A percentile compares a stretch with the other conserved stretches of the same genome.
Evolutionary conservation across 352 stramenopile species (phyloP).

Genomic region (Phytopythium mirpurense): DNA sequence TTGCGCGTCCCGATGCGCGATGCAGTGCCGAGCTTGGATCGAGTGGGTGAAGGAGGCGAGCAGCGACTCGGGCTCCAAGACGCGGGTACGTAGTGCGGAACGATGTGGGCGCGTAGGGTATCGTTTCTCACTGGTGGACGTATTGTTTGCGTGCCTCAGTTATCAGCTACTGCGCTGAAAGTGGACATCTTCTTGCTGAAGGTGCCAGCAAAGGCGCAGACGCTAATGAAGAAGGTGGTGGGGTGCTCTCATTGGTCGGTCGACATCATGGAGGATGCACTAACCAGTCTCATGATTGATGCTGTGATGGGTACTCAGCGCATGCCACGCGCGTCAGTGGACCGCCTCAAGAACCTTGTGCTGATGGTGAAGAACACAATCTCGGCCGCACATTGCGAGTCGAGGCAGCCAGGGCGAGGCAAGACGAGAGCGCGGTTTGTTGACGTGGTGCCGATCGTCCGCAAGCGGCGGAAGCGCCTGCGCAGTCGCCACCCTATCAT

Average conservation of each 20-base stretch:
- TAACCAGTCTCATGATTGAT: neutral
- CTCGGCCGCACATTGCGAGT: conserved; percentile 11
- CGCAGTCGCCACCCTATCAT: conserved; percentile 70
- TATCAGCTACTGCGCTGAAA: conserved; percentile 51
- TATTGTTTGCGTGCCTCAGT: conserved; percentile 16
- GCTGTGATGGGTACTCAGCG: conserved; percentile 9
- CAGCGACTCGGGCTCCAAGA: conserved; percentile 33
- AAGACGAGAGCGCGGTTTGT: conserved; percentile 33
- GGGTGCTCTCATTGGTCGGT: neutral
- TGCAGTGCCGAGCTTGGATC: conserved; percentile 29
- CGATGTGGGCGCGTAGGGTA: neutral
- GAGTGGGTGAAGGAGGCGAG: conserved; percentile 32
- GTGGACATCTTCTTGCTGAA: conserved; percentile 64
- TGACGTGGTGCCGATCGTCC: conserved; percentile 49
- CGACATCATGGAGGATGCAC: neutral
- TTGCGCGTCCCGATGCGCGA: conserved; percentile 1
- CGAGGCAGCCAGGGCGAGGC: conserved; percentile 7
- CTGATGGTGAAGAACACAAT: conserved; percentile 35
- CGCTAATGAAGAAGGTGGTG: conserved; percentile 35
- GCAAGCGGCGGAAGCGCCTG: conserved; percentile 44
- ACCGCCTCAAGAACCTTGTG: conserved; percentile 30
- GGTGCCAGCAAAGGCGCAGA: conserved; percentile 31
- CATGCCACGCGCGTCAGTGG: conserved; percentile 15
- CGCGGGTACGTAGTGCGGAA: conserved; percentile 20
- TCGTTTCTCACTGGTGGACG: too few species aligned